These are phyloP conservation scores for Teratosphaeria destructans DNA, from an alignment of 2,329 filamentous ascomycete genomes.

Conservation along the genomic window DNA sequence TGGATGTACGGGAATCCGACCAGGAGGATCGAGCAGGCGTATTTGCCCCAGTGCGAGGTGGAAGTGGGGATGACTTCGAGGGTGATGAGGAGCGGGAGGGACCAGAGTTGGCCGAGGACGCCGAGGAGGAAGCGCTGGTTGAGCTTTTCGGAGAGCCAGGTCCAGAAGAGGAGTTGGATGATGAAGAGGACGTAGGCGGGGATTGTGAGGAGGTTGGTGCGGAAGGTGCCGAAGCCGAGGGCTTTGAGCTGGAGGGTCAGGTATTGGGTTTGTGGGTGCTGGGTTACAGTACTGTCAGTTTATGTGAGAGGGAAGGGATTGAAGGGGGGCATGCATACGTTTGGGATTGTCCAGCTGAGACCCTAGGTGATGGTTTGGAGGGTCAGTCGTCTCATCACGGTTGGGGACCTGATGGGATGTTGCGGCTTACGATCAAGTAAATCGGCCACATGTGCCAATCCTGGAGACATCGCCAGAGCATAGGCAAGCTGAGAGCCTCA, in stretches of 20 bases:
- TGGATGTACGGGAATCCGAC: constrained; percentile 37
- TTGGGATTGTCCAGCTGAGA: constrained; percentile 27
- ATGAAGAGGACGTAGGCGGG: constrained; percentile 40
- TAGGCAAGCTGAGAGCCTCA: constrained; percentile 38
- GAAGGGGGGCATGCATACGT: neutral
- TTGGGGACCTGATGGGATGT: constrained; percentile 28
- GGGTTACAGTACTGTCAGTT: neutral
- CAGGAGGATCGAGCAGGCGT: constrained; percentile 29
- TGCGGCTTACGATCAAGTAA: constrained; percentile 38
- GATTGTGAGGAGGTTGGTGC: constrained; percentile 33
- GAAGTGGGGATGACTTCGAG: constrained; percentile 26
- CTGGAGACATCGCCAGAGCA: constrained; percentile 40
- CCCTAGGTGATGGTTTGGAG: constrained; percentile 24
- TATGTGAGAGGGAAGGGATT: neutral
- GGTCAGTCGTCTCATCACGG: constrained; percentile 30
- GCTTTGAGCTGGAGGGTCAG: neutral
- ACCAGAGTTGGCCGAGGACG: constrained; percentile 31
- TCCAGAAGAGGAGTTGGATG: constrained; percentile 39
- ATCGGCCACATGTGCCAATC: constrained; percentile 51
- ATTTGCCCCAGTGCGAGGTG: constrained; percentile 28
- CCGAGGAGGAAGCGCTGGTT: constrained; percentile 44
- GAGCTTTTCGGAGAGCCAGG: constrained; percentile 39
- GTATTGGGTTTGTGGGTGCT: neutral
- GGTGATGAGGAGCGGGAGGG: constrained; percentile 31
- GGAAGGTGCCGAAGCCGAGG: constrained; percentile 17